Conservation (phyloP, 495 filamentous ascomycete genomes). For the Podospora sp. region DNA sequence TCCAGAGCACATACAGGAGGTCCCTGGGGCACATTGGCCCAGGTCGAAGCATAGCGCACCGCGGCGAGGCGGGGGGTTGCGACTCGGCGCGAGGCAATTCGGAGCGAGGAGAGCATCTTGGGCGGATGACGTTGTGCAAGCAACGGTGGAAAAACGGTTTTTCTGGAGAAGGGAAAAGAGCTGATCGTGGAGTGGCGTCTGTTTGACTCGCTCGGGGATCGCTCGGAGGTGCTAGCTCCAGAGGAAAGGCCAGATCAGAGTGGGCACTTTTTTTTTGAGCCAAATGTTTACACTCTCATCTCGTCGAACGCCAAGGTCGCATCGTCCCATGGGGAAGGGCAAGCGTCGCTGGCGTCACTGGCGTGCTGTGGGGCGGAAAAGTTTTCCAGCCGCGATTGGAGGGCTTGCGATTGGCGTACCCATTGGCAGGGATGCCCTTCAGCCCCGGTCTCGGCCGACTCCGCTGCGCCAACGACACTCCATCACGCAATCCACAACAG, state of each 20-base stretch:
- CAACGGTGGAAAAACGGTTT: neutral
- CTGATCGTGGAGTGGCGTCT: neutral
- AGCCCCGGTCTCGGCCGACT: neutral
- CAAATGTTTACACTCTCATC: slow-evolving; percentile 14
- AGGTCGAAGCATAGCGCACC: slow-evolving; percentile 74
- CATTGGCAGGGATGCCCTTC: neutral
- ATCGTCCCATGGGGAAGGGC: slow-evolving; percentile 5
- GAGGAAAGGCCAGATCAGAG: slow-evolving; percentile 5
- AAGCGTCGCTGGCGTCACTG: slow-evolving; percentile 8
- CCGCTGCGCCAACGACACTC: neutral
- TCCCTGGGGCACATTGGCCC: slow-evolving; percentile 87
- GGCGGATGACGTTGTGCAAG: neutral
- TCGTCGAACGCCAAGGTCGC: slow-evolving; percentile 5
- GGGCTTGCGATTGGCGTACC: neutral
- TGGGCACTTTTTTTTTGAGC: slow-evolving; percentile 1
- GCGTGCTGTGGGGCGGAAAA: neutral
- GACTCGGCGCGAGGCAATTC: slow-evolving; percentile 40
- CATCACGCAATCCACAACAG: neutral
- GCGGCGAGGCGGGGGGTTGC: slow-evolving; percentile 49
- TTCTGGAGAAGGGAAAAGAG: neutral
- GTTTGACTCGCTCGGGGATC: neutral
- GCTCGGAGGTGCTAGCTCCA: neutral
- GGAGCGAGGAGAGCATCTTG: slow-evolving; percentile 40
- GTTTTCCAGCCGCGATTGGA: neutral
- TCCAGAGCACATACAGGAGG: slow-evolving; percentile 72